These are phyloP conservation scores for Triticum timopheevii DNA, from an alignment of 176 grass and related monocot genomes.

Conservation along the genomic window DNA sequence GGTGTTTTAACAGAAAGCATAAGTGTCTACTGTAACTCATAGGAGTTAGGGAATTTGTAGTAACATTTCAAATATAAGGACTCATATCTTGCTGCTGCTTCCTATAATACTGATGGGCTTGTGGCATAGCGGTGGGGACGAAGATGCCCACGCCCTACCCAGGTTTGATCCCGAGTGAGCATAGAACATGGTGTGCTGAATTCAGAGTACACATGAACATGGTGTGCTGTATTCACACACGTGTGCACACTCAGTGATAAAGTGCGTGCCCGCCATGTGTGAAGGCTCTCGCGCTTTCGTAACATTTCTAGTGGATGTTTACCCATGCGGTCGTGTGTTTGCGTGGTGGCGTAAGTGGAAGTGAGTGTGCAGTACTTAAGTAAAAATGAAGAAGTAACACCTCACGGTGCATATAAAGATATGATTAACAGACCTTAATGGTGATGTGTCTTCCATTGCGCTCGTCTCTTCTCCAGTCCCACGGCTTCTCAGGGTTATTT, in stretches of 20 bases:
- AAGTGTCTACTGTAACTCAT: neutral
- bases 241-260: neutral
- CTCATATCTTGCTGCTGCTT: neutral
- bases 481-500: conserved; percentile 56
- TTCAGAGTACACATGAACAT: neutral
- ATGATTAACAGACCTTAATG: neutral
- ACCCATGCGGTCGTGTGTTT: neutral
- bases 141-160: neutral
- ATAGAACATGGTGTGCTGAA: neutral
- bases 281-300: neutral
- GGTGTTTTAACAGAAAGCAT: neutral
- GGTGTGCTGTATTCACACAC: neutral
- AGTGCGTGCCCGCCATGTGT: neutral
- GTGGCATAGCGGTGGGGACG: neutral
- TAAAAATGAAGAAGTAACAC: neutral
- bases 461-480: conserved; percentile 50
- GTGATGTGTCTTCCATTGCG: neutral
- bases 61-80: neutral
- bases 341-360: neutral
- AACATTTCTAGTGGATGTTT: neutral
- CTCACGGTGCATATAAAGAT: neutral
- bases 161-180: neutral
- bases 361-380: neutral
- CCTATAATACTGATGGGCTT: neutral
- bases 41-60: neutral